Base-by-base conservation (phyloP, 1,139 yeast genomes). In the Yamadazyma taylorii region DNA sequence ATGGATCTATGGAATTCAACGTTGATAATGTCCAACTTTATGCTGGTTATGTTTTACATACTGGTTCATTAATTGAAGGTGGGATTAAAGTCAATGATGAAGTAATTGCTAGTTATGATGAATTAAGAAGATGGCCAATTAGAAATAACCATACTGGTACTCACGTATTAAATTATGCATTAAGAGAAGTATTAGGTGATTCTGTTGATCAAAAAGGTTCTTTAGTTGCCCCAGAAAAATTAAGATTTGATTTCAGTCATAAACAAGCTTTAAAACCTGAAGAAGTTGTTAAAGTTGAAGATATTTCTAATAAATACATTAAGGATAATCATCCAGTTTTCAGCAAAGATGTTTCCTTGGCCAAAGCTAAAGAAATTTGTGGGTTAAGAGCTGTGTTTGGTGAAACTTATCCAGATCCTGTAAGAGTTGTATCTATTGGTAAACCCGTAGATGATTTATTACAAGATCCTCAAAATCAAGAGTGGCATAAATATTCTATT, bases 111-210 rank as follows among this genome's bases (percentile, higher is more conserved):
- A 83, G 90, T 38, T 89, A 83, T 58, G 96, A 92, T 55, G 97
- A 88, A 58, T 74, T 85, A 53, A 85, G 98, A 63, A 86, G 99
- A 69, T 85, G 92, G 87, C 96, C 97, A 45, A 83, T 94, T 52
- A 85, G 95, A 71, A 89, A 90, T 69, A 92, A 92, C 73, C 99
- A 92, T 67, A 92, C 98, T 29, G 97, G 97, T 71, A 92, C 99
- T 11, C 99, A 92, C 59, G 81, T 92, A 36, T 79, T 92, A 56
- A 92, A 92, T 67, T 86, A 72, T 57, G 97, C 95, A 30, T 74
- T 92, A 49, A 79, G 92, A 58, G 85, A 82, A 55, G 88, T 85
- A 27, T 70, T 92, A 37, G 98, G 97, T 45, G 88, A 84, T 47
- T 80, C 81, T 32, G 83, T 92, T 44, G 96, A 89, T 56, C 99